Conservation (phyloP, 306 rosid species). For the Pachyrhizus erosus region DNA sequence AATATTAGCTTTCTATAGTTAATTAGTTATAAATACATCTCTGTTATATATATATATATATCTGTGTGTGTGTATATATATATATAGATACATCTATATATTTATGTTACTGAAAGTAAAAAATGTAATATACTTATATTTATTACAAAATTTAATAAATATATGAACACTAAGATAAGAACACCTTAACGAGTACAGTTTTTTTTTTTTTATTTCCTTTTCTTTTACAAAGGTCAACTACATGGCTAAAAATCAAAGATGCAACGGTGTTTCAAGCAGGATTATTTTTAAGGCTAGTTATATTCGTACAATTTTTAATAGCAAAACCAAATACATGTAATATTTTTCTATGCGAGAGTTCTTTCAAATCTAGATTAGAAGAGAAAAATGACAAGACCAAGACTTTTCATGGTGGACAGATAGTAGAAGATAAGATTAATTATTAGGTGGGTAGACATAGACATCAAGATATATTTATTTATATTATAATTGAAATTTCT, state of each 20-base stretch:
- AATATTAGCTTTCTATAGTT: too few species aligned
- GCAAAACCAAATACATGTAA: neutral
- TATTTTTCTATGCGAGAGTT: neutral
- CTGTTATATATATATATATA: too few species aligned
- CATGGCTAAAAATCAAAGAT: neutral
- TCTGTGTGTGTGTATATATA: too few species aligned
- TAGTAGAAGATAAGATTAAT: neutral
- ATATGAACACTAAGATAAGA: too few species aligned
- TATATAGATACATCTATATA: too few species aligned
- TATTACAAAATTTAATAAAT: too few species aligned
- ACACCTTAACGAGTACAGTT: too few species aligned
- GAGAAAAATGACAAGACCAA: slow-evolving; percentile 27
- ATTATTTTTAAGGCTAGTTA: neutral
- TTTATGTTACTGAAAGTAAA: too few species aligned
- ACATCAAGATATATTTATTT: slow-evolving; percentile 17
- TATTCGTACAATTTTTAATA: neutral
- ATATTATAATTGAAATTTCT: slow-evolving; percentile 25
- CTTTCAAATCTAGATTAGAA: neutral
- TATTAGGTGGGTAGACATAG: slow-evolving; percentile 14
- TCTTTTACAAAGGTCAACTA: neutral
- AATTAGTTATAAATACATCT: too few species aligned
- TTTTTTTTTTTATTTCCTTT: too few species aligned
- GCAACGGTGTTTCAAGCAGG: neutral
- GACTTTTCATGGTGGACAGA: slow-evolving; percentile 24
- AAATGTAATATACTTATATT: too few species aligned